phyloP scores from a whole-genome alignment of 2,329 filamentous ascomycete genomes.

The Remersonia thermophila region DNA sequence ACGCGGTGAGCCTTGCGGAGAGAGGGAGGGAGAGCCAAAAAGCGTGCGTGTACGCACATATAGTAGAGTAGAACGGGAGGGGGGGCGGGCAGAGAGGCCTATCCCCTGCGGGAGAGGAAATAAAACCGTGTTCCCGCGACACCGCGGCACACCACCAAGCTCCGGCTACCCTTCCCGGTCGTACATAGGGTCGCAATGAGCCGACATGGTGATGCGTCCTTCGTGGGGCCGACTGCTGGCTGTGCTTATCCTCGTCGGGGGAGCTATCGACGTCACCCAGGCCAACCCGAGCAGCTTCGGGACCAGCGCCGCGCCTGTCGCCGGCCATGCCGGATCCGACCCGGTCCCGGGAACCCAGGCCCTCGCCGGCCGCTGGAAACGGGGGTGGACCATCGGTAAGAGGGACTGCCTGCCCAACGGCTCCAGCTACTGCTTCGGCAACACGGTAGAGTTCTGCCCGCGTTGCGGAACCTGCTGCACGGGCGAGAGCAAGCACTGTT shows the following conservation, averaged over 20 bases:
- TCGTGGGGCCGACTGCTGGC: slow-evolving; percentile 7
- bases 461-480: slow-evolving; percentile 22
- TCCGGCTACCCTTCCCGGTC: background rate
- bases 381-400: slow-evolving; percentile 8
- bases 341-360: slow-evolving; percentile 14
- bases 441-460: slow-evolving; percentile 18
- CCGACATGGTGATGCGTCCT: slow-evolving; percentile 11
- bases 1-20: slow-evolving; percentile 8
- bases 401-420: slow-evolving; percentile 22
- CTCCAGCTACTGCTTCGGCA: slow-evolving; percentile 23
- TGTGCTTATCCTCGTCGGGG: slow-evolving; percentile 1
- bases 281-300: background rate
- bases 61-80: no score
- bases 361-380: slow-evolving; percentile 12
- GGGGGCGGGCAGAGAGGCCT: no score
- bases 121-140: slow-evolving; percentile 1
- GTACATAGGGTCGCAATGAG: slow-evolving; percentile 9
- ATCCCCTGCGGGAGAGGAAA: no score
- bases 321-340: background rate
- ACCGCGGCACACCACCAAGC: background rate
- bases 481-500: slow-evolving; percentile 13
- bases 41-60: no score
- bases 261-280: background rate
- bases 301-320: background rate
- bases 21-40: background rate